Evolutionary conservation across 129 eudicot species (phyloP), one percentile per base, ranked within the genome.

Genomic region (Chrysanthemum seticuspe): DNA sequence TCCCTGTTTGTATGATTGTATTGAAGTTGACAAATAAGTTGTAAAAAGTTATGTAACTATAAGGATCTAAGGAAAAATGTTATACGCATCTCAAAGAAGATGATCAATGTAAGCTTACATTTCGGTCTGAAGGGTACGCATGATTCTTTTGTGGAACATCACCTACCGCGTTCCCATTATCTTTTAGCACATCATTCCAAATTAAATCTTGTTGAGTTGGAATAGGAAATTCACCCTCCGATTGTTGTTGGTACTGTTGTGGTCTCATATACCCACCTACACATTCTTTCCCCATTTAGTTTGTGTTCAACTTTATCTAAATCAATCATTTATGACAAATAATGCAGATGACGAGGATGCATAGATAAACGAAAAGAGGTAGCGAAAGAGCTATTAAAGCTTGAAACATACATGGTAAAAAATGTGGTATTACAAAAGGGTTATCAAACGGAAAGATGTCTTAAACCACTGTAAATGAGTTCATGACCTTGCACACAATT

Each of bases 161-260:
- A 56, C 50, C 51, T 36, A 50, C 69, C 29, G 86, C 66, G 72
- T 67, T 74, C 21, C 56, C 74, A 49, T 27, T 68, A 79, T 56
- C 48, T 68, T 72, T 79, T 13, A 83, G 74, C 82, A 82, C 55
- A 58, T 85, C 89, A 78, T 77, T 68, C 96, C 91, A 84, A 72
- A 76, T 74, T 57, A 75, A 75, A 48, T 64, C 70, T 72, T 73
- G 89, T 62, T 75, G 71, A 58, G 48, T 73, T 45, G 72, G 52
- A 61, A 52, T 71, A 21, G 70, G 34, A 65, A 65, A 59, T 31
- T 68, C 74, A 21, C 60, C 58, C 45, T 69, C 85, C 21, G 62
- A 60, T 31, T 74, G 73, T 52, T 64, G 73, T 49, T 52, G 81
- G 59, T 61, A 75, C 79, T 83, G 85, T 19, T 78, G 76, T 34